Conservation (phyloP, 345 rosid genomes). For the Mangifera indica region DNA sequence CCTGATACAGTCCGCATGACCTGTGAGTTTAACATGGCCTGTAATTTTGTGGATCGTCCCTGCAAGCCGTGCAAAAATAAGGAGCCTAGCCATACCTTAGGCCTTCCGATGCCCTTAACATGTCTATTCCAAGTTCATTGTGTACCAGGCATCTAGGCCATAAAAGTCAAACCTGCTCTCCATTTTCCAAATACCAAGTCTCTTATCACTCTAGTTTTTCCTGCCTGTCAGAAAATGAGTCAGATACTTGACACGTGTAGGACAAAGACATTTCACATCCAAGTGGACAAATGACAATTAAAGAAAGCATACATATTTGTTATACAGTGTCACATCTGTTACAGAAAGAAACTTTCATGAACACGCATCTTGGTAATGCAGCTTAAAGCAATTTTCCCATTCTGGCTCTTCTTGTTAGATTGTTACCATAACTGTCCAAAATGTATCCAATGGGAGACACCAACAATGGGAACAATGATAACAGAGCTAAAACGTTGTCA, state of each 20-base stretch:
- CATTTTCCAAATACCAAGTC: neutral
- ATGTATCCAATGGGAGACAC: slow-evolving; percentile 7
- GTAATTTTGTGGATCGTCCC: too few species aligned
- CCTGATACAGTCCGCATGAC: too few species aligned
- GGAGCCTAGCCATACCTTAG: too few species aligned
- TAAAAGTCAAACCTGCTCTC: too few species aligned
- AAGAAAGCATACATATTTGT: slow-evolving; percentile 4
- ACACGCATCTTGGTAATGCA: slow-evolving; percentile 18
- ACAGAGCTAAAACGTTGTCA: slow-evolving; percentile 3
- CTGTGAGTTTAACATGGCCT: too few species aligned
- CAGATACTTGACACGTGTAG: neutral
- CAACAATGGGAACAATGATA: neutral
- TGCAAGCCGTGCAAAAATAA: too few species aligned
- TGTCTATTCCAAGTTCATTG: too few species aligned
- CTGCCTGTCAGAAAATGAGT: too few species aligned
- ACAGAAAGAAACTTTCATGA: slow-evolving; percentile 5
- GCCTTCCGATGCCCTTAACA: too few species aligned
- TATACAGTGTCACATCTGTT: neutral
- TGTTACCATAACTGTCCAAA: neutral
- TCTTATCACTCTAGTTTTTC: too few species aligned
- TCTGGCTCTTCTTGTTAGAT: neutral
- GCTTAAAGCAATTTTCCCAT: neutral
- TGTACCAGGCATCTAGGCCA: too few species aligned
- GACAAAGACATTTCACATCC: neutral
- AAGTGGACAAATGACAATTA: neutral